These are phyloP conservation scores for Chlamydomonas eustigma DNA, from an alignment of 139 green algal genomes.

Conservation along the genomic window DNA sequence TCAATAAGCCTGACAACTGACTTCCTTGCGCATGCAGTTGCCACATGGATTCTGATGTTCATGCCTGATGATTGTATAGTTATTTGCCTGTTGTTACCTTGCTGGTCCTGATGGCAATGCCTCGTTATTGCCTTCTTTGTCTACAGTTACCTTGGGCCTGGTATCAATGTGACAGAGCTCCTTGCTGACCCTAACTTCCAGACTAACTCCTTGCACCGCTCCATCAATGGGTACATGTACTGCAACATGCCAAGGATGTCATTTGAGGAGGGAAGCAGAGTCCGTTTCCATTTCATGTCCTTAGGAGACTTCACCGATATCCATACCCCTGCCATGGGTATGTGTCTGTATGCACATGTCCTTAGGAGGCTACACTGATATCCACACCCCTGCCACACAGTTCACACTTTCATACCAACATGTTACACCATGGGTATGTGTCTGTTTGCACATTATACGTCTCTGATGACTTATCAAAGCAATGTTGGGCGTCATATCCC, in stretches of 20 bases:
- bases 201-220: constrained; percentile 31
- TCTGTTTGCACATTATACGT: too few species aligned
- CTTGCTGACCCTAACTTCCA: constrained; percentile 10
- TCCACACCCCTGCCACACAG: too few species aligned
- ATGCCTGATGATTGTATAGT: too few species aligned
- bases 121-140: neutral
- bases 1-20: too few species aligned
- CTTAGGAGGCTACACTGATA: too few species aligned
- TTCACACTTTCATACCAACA: too few species aligned
- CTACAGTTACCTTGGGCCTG: neutral
- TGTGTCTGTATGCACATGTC: neutral
- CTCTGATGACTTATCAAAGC: too few species aligned
- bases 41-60: neutral
- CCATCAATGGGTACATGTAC: constrained; percentile 58
- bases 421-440: too few species aligned
- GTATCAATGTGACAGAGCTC: neutral
- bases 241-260: constrained; percentile 47
- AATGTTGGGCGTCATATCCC: too few species aligned
- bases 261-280: constrained; percentile 7
- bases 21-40: too few species aligned
- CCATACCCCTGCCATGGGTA: constrained; percentile 62
- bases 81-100: neutral
- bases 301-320: constrained; percentile 60
- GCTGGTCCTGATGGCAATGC: too few species aligned
- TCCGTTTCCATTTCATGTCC: constrained; percentile 38